Conservation (phyloP, 2,329 filamentous ascomycete genomes). For the Magnaporthiopsis poae region DNA sequence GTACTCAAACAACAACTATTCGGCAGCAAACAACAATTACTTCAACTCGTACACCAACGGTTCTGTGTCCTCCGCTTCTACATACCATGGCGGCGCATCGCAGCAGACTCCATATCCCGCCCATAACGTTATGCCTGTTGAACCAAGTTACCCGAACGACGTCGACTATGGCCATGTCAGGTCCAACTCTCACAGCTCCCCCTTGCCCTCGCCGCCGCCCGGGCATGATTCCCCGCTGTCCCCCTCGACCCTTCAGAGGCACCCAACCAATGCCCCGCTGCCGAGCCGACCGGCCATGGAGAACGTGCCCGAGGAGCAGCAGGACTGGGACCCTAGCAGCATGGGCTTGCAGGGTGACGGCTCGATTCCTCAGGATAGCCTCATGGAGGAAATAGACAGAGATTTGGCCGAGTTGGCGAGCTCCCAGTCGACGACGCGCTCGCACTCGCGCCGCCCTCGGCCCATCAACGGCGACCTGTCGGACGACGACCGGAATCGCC, state of each 20-base stretch:
- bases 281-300: constrained; percentile 41
- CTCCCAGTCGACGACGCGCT: not conserved
- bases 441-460: constrained; percentile 27
- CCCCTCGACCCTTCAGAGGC: constrained; percentile 40
- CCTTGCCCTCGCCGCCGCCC: constrained; percentile 35
- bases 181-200: constrained; percentile 41
- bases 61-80: constrained; percentile 16
- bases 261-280: constrained; percentile 51
- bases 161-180: constrained; percentile 35
- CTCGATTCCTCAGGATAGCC: constrained; percentile 37
- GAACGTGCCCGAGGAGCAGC: constrained; percentile 29
- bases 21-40: constrained; percentile 15
- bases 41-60: constrained; percentile 3
- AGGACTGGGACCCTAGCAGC: constrained; percentile 31
- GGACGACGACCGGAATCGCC: constrained; percentile 35
- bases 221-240: constrained; percentile 26
- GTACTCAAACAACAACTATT: constrained; percentile 15
- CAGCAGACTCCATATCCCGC: constrained; percentile 42
- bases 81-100: constrained; percentile 24
- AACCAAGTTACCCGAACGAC: constrained; percentile 37
- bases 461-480: constrained; percentile 37
- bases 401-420: constrained; percentile 29
- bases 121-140: constrained; percentile 42
- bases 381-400: constrained; percentile 50
- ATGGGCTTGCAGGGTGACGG: constrained; percentile 26